Evolutionary conservation across 2,329 filamentous ascomycete species (phyloP), one percentile per base, ranked within the genome.

Genomic region (Pseudogymnoascus sp.): DNA sequence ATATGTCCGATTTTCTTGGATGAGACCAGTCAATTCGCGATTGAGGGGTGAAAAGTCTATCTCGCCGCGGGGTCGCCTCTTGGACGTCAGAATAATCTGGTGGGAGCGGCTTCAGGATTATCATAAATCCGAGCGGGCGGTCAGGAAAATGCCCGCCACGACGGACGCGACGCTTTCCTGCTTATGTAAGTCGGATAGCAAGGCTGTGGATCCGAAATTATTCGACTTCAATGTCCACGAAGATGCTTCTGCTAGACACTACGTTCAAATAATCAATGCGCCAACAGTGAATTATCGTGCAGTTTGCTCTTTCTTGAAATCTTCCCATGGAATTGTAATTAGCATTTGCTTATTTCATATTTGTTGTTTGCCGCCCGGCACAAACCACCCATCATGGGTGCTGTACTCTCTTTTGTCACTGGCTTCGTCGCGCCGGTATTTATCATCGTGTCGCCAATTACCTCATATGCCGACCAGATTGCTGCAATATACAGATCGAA

Each of bases 401-500:
- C 68, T 11, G 62, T 74, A 60, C 36, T 69, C 46, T 66, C 69
- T 42, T 68, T 70, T 31, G 65, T 85, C 65, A 79, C 83, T 72
- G 82, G 81, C 77, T 80, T 81, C 70, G 73, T 84, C 66, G 84
- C 85, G 73, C 86, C 86, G 21, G 73, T 86, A 63, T 88, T 88
- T 72, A 79, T 88, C 66, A 78, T 87, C 69, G 68, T 84, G 68
- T 88, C 85, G 69, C 86, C 85, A 16, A 77, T 88, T 53, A 76
- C 87, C 42, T 87, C 85, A 62, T 88, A 88, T 73, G 80, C 81
- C 70, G 86, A 88, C 75, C 85, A 88, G 76, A 84, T 83, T 25
- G 71, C 85, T 56, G 82, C 86, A 37, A 89, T 89, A 82, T 81
- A 87, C 70, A 79, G 82, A 69, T 80, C 77, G 63, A 85, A 83